Evolutionary conservation across 2,329 filamentous ascomycete species (phyloP), one percentile per base, ranked within the genome.

Genomic region (Monilinia laxa): DNA sequence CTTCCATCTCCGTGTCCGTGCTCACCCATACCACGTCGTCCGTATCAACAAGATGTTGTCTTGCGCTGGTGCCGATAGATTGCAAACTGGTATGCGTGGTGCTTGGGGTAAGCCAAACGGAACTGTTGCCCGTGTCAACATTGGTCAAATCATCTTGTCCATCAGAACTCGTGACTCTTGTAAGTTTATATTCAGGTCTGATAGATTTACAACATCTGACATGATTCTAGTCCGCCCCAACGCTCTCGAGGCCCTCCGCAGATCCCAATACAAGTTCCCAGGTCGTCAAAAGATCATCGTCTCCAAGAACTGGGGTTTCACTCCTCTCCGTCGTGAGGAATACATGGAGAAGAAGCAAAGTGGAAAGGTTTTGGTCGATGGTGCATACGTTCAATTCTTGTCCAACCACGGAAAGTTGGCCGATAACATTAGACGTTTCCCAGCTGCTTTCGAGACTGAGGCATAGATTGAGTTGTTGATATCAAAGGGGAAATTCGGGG

Each of bases 1-100:
- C 79, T 90, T 90, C 86, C 88, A 90, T 81, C 83, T 90, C 75
- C 87, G 88, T 77, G 85, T 90, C 79, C 88, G 95, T 80, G 93
- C 93, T 80, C 95, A 99, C 88, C 95, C 95, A 75, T 99, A 92
- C 92, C 95, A 99, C 88, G 95, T 99, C 84, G 91, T 99, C 87
- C 95, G 95, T 85, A 99, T 99, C 93, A 99, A 99, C 93, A 99
- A 99, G 91, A 99, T 99, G 95, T 94, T 99, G 92, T 98, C 95
- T 81, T 99, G 95, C 84, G 95, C 95, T 80, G 95, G 95, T 88
- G 95, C 95, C 90, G 95, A 99, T 98, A 93, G 95, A 90, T 87
- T 99, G 83, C 95, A 99, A 85, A 99, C 95, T 77, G 95, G 95
- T 87, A 99, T 99, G 95, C 94, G 95, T 90, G 95, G 95, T 90